phyloP scores from a whole-genome alignment of 192 early-diverging fungal species.

The Thoreauomyces humboldtii region DNA sequence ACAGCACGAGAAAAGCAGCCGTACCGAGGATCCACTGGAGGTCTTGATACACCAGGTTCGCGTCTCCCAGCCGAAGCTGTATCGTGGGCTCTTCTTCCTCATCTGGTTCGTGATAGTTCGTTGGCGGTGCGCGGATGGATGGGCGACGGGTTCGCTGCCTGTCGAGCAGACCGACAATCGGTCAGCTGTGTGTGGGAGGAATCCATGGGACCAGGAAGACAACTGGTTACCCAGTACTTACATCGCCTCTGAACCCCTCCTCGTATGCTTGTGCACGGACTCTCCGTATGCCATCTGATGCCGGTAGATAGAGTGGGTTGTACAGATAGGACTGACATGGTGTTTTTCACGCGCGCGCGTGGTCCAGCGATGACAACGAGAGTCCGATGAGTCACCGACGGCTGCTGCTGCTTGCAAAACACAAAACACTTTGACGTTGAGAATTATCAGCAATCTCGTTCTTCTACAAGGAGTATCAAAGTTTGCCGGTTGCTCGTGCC shows the following conservation, averaged over 20 bases:
- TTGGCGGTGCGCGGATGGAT: background rate
- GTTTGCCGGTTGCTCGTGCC: too few relatives aligned
- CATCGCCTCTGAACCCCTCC: background rate
- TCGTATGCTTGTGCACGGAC: background rate
- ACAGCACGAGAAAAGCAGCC: background rate
- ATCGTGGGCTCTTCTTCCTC: background rate
- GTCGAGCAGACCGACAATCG: background rate
- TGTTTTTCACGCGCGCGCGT: too few relatives aligned
- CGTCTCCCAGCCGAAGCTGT: constrained; percentile 1
- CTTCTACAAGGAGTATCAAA: too few relatives aligned
- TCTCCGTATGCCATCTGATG: background rate
- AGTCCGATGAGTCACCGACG: too few relatives aligned
- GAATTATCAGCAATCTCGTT: too few relatives aligned
- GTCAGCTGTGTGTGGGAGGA: background rate
- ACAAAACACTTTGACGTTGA: too few relatives aligned
- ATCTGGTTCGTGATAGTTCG: background rate
- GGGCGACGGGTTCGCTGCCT: background rate
- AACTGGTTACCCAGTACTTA: background rate
- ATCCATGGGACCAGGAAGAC: background rate
- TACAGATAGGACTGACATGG: too few relatives aligned
- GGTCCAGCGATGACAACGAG: too few relatives aligned
- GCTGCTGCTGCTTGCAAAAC: too few relatives aligned
- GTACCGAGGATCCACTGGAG: constrained; percentile 18
- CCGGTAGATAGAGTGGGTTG: too few relatives aligned
- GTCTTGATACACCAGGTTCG: constrained; percentile 14